Evolutionary conservation across 768 basidiomycete species (phyloP).

Genomic region (Trametes cingulata): DNA sequence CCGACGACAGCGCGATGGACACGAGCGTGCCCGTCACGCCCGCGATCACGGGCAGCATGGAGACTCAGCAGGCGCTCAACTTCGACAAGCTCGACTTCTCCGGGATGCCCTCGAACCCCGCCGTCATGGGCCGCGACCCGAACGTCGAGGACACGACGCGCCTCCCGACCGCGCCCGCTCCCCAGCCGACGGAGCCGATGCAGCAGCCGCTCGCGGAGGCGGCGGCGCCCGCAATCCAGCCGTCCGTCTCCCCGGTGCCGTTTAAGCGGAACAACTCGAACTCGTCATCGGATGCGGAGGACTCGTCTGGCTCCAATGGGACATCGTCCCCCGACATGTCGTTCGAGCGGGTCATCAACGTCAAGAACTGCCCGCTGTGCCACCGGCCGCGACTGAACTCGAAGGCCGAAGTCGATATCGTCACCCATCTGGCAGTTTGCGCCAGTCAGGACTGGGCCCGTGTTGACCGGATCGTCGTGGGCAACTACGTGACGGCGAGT

Average conservation of each 20-base stretch:
- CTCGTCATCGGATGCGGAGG: conserved; percentile 50
- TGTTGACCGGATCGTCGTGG: conserved; percentile 87
- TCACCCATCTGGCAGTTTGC: conserved; percentile 96
- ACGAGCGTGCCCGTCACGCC: conserved; percentile 59
- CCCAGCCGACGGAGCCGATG: conserved; percentile 46
- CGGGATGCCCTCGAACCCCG: conserved; percentile 45
- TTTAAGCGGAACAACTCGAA: conserved; percentile 37
- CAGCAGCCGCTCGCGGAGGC: conserved; percentile 43
- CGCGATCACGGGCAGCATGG: conserved; percentile 43
- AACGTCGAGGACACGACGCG: conserved; percentile 9
- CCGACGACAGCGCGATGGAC: conserved; percentile 44
- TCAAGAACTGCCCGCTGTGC: conserved; percentile 92
- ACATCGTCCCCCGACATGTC: conserved; percentile 18
- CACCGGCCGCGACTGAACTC: conserved; percentile 82
- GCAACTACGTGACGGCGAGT: conserved; percentile 90
- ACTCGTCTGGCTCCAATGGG: conserved; percentile 30
- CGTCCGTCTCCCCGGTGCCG: conserved; percentile 11
- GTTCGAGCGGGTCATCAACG: conserved; percentile 86
- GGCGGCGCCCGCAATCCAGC: conserved; percentile 29
- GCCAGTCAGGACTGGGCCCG: conserved; percentile 91
- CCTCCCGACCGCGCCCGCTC: conserved; percentile 22
- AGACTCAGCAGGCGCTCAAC: conserved; percentile 36
- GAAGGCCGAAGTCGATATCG: conserved; percentile 91
- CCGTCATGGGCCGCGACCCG: conserved; percentile 10
- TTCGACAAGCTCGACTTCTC: conserved; percentile 65